Evolutionary conservation across 2,329 filamentous ascomycete genomes (phyloP).

Genomic region (Rhinocladiella similis): DNA sequence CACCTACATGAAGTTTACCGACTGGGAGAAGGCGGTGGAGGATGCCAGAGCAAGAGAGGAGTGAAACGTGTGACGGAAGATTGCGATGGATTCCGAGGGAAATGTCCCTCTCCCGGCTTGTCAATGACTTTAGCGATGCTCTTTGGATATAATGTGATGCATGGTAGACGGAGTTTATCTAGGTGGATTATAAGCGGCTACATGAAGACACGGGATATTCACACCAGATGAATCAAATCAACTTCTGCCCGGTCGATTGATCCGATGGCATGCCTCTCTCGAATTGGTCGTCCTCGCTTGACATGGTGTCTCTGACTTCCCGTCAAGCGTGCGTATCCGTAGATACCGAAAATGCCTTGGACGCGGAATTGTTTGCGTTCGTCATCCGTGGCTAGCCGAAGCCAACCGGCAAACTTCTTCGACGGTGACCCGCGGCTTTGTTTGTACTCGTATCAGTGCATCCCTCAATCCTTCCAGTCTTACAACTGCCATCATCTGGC

Average conservation of each 20-base stretch:
- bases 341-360: not conserved
- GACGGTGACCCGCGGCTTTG: not conserved
- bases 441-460: too few species aligned
- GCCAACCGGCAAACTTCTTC: not conserved
- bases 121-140: too few species aligned
- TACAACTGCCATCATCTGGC: not conserved
- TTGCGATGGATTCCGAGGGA: too few species aligned
- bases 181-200: too few species aligned
- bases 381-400: not conserved
- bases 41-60: slow-evolving; percentile 41
- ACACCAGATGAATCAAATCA: too few species aligned
- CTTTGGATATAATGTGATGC: too few species aligned
- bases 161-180: too few species aligned
- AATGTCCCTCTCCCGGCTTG: too few species aligned
- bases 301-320: not conserved
- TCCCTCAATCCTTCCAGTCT: not conserved
- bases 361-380: not conserved
- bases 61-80: slow-evolving; percentile 3
- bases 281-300: too few species aligned
- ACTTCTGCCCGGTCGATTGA: too few species aligned
- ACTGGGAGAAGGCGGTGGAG: slow-evolving; percentile 54
- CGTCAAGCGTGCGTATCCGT: not conserved
- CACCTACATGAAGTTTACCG: slow-evolving; percentile 56
- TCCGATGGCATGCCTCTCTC: too few species aligned
- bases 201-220: too few species aligned